Conservation (phyloP, 2,329 filamentous ascomycete genomes). For the Knoxdaviesia capensis region DNA sequence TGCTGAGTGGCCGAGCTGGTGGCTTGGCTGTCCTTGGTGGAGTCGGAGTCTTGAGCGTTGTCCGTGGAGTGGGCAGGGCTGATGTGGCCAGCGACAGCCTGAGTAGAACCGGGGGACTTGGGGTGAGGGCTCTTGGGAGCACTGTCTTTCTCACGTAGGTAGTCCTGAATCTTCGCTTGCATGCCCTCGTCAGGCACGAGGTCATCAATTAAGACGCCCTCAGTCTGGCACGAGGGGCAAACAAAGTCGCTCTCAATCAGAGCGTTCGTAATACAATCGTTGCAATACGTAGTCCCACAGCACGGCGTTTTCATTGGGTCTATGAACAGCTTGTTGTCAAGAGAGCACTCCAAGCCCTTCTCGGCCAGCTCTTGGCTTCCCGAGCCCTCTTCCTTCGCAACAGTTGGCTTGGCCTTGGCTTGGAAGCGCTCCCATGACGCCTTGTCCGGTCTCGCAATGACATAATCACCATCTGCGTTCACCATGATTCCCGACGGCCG, state of each 20-base stretch:
- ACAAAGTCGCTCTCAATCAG: constrained; percentile 96
- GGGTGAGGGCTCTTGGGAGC: constrained; percentile 21
- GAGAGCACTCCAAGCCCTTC: constrained; percentile 73
- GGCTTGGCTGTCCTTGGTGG: no score
- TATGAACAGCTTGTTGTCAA: constrained; percentile 97
- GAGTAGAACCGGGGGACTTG: not conserved
- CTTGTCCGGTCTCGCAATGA: constrained; percentile 89
- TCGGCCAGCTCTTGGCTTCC: constrained; percentile 77
- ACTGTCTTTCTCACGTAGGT: constrained; percentile 35
- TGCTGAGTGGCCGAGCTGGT: no score
- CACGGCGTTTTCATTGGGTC: constrained; percentile 98
- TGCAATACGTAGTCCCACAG: constrained; percentile 96
- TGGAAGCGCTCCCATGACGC: constrained; percentile 94
- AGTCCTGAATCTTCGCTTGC: constrained; percentile 59
- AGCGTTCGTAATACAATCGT: constrained; percentile 98
- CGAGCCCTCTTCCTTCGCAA: constrained; percentile 55
- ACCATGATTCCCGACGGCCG: constrained; percentile 86
- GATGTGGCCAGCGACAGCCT: no score
- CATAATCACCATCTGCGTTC: constrained; percentile 92
- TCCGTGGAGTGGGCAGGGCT: no score
- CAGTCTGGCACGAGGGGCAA: constrained; percentile 79
- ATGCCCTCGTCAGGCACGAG: constrained; percentile 66
- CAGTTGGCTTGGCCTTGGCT: constrained; percentile 64
- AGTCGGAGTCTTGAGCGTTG: no score
- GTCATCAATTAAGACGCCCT: constrained; percentile 85